Evolutionary conservation across 2,329 filamentous ascomycete genomes (phyloP), one percentile per base, ranked within the genome.

Genomic region (Colletotrichum destructivum): DNA sequence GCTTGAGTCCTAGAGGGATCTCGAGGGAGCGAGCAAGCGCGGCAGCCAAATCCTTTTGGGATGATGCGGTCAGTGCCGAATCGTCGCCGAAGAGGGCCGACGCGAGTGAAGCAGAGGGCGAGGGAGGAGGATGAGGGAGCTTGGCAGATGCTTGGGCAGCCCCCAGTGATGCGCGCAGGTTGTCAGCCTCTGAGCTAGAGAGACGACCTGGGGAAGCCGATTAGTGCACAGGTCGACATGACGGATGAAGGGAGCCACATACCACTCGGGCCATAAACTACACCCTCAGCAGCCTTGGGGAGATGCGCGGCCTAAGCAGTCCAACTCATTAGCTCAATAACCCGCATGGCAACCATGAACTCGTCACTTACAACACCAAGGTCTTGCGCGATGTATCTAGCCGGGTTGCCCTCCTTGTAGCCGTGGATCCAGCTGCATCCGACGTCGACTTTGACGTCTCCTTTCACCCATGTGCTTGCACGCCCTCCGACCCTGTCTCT

Each of bases 401-500:
- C 66, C 16, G 69, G 69, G 9, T 72, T 72, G 23, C 69, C 66
- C 55, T 72, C 69, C 42, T 42, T 40, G 54, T 69, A 72, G 15
- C 69, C 69, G 12, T 72, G 69, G 9, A 72, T 72, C 69, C 69
- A 72, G 66, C 69, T 72, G 35, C 69, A 72, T 44, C 69, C 69
- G 8, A 72, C 46, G 26, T 72, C 69, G 44, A 72, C 55, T 55
- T 72, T 72, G 54, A 69, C 65, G n/a, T 64, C 47, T 42, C 69
- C 60, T 47, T 69, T 72, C 16, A 61, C 47, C 69, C 69, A 72
- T 6, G 71, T 75, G 8, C 59, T 68, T 40, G 63, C 69, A 23
- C 69, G 69, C 46, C 74, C 73, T 42, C 74, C 66, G 51, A 71
- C 60, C 38, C 74, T 65, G 56, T 74, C 56, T 51, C 73, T 64